These are phyloP conservation scores for Ogataea wickerhamii DNA, from an alignment of 805 yeast species.

Conservation along the genomic window DNA sequence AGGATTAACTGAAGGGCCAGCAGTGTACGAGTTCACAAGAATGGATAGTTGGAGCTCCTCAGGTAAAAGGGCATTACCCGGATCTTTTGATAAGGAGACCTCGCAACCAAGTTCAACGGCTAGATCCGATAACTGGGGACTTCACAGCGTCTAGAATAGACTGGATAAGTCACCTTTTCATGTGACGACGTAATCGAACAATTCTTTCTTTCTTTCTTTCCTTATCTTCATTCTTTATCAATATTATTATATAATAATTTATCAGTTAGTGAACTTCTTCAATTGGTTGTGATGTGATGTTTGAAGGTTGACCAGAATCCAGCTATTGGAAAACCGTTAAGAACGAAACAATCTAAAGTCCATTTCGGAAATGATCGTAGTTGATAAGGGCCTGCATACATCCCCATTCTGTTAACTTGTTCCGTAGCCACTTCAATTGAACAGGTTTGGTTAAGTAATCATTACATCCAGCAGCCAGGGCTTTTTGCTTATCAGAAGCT, in stretches of 20 bases:
- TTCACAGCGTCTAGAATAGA: slow-evolving; percentile 1
- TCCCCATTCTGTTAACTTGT: slow-evolving; percentile 96
- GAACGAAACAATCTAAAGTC: slow-evolving; percentile 13
- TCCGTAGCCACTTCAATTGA: slow-evolving; percentile 87
- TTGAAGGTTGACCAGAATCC: too few species aligned
- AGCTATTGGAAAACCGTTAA: too few species aligned
- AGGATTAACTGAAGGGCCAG: slow-evolving; percentile 4
- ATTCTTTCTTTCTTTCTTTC: too few species aligned
- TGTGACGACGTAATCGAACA: too few species aligned
- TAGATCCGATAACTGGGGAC: slow-evolving; percentile 1
- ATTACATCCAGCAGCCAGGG: slow-evolving; percentile 95
- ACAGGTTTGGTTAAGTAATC: slow-evolving; percentile 97
- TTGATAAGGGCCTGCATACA: slow-evolving; percentile 98
- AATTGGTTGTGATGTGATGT: too few species aligned
- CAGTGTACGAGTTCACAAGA: slow-evolving; percentile 6
- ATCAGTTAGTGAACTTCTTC: too few species aligned
- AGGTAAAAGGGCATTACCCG: slow-evolving; percentile 15
- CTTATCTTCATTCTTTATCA: too few species aligned
- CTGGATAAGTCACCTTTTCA: too few species aligned
- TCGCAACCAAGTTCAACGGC: slow-evolving; percentile 5
- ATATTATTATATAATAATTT: too few species aligned
- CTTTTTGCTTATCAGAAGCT: slow-evolving; percentile 80
- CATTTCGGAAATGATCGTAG: slow-evolving; percentile 83
- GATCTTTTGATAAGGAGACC: slow-evolving; percentile 10
- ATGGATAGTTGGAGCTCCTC: slow-evolving; percentile 10